These are phyloP conservation scores for Styphnolobium japonicum DNA, from an alignment of 306 rosid genomes.

Conservation along the genomic window DNA sequence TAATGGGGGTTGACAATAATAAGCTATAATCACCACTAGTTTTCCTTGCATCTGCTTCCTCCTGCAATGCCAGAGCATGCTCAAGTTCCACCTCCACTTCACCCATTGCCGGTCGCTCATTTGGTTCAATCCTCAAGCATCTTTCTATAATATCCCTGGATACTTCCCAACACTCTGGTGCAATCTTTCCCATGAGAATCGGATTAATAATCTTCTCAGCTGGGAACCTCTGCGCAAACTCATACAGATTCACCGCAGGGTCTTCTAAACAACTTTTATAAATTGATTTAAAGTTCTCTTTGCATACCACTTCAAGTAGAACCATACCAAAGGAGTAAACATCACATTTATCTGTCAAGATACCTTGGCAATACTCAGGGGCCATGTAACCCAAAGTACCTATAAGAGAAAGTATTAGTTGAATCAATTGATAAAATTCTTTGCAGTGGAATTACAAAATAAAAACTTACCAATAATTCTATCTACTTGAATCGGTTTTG, in stretches of 20 bases:
- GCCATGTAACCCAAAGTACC: neutral
- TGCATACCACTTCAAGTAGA: neutral
- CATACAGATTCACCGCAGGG: too few relatives aligned
- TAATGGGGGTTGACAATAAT: too few relatives aligned
- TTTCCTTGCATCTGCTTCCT: constrained; percentile 8
- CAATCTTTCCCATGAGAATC: constrained; percentile 12
- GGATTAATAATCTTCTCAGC: constrained; percentile 19
- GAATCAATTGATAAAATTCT: too few relatives aligned
- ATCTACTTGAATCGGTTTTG: neutral
- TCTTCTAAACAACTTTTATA: too few relatives aligned
- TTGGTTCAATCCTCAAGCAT: neutral
- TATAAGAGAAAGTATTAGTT: neutral
- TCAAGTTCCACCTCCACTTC: constrained; percentile 41
- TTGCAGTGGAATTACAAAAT: neutral
- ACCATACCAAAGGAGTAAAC: neutral
- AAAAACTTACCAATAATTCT: neutral
- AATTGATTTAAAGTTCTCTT: too few relatives aligned
- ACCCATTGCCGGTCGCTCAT: constrained; percentile 25
- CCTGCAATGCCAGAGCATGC: constrained; percentile 27
- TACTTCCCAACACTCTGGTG: neutral
- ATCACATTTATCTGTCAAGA: neutral
- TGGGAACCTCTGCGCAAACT: too few relatives aligned
- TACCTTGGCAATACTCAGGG: neutral
- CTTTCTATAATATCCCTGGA: neutral
- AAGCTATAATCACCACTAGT: neutral